Conservation (phyloP, 345 rosid genomes). For the Sonneratia alba region DNA sequence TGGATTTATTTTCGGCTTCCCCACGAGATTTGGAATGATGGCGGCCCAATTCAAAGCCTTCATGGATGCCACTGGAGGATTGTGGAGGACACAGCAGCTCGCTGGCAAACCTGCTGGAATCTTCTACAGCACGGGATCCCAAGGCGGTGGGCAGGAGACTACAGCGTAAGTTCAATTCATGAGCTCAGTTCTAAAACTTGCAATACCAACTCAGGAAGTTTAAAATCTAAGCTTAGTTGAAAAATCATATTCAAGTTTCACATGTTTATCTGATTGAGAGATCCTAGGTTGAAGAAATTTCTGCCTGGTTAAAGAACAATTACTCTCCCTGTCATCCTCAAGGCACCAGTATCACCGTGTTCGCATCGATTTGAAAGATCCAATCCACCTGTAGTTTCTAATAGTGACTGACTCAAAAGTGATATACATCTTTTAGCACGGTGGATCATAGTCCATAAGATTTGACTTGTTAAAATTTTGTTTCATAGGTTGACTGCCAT, state of each 20-base stretch:
- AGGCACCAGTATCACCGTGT: background rate
- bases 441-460: background rate
- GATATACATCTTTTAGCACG: too few species aligned
- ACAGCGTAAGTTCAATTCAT: constrained; percentile 53
- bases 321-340: background rate
- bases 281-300: background rate
- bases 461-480: background rate
- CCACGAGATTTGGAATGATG: constrained; percentile 96
- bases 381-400: too few species aligned
- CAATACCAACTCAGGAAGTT: background rate
- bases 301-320: background rate
- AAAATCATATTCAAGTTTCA: background rate
- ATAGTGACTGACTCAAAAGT: too few species aligned
- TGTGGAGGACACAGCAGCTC: constrained; percentile 83
- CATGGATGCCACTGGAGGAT: constrained; percentile 78
- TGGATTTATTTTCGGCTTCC: constrained; percentile 79
- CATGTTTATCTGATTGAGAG: background rate
- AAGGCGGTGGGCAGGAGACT: constrained; percentile 96
- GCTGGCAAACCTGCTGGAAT: constrained; percentile 94
- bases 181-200: background rate
- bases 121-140: constrained; percentile 91
- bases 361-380: too few species aligned
- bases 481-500: constrained; percentile 65
- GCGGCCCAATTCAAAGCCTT: constrained; percentile 92
- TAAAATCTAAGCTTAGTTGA: background rate